Percentiles rank a stretch among this genome's conserved stretches.
Conservation (phyloP, 331 rosid species). For the Pyrus hybrid region DNA sequence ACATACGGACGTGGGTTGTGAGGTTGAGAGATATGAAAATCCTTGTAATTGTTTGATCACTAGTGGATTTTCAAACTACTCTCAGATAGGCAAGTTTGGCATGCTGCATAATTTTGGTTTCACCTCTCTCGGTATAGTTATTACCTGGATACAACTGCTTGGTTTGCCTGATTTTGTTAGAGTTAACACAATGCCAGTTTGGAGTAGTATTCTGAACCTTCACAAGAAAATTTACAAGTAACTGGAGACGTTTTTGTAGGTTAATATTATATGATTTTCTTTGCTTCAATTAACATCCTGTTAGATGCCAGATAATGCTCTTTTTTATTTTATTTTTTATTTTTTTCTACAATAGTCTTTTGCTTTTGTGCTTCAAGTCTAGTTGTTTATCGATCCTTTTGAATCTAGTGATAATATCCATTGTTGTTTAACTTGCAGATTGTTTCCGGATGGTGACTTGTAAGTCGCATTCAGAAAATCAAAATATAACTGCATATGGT, state of each 20-base stretch:
- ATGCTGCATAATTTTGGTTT: neutral
- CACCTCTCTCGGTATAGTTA: neutral
- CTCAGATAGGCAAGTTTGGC: neutral
- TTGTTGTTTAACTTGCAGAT: constrained; percentile 26
- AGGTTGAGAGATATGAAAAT: neutral
- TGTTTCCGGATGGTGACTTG: constrained; percentile 76
- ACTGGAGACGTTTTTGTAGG: neutral
- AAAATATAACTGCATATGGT: constrained; percentile 85
- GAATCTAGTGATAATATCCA: constrained; percentile 5
- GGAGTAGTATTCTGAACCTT: neutral
- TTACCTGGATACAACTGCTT: neutral
- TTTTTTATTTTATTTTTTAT: too few relatives aligned
- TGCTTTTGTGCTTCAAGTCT: constrained; percentile 6
- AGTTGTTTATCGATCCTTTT: neutral
- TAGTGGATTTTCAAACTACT: neutral
- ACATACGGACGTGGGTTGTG: neutral
- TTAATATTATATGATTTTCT: neutral
- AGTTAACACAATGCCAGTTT: neutral
- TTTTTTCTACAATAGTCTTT: neutral
- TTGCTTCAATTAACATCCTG: neutral
- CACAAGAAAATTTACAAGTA: neutral
- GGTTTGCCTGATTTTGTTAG: neutral
- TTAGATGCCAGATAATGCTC: neutral
- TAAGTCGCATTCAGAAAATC: constrained; percentile 66
- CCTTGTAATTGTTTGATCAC: neutral